phyloP scores from a whole-genome alignment of 352 stramenopile genomes.

The Phytophthora colocasiae region DNA sequence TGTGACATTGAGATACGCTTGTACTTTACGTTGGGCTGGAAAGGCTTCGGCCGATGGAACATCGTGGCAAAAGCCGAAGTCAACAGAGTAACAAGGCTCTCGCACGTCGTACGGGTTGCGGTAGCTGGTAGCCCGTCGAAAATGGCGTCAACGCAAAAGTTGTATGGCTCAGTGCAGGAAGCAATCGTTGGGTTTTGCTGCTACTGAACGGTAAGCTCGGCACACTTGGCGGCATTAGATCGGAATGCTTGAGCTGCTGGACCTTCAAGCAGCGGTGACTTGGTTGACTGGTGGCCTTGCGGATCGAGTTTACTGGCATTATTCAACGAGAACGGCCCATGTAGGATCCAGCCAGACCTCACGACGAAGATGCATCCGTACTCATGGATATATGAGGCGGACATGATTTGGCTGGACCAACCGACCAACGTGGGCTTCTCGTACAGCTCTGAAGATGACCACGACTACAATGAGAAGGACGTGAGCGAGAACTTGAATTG shows the following conservation, averaged over 20 bases:
- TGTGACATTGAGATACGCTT: slow-evolving; percentile 33
- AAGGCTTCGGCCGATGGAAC: slow-evolving; percentile 46
- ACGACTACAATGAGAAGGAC: slow-evolving; percentile 43
- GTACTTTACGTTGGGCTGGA: slow-evolving; percentile 51
- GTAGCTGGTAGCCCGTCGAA: slow-evolving; percentile 31
- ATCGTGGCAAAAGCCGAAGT: slow-evolving; percentile 44
- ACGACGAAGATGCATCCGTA: slow-evolving; percentile 50
- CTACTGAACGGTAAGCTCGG: slow-evolving; percentile 25
- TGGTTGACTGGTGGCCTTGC: slow-evolving; percentile 28
- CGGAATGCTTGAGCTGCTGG: slow-evolving; percentile 37
- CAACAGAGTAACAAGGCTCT: slow-evolving; percentile 40
- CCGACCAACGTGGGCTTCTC: slow-evolving; percentile 55
- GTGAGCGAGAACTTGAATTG: slow-evolving; percentile 54
- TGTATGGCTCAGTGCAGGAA: slow-evolving; percentile 37
- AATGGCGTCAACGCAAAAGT: slow-evolving; percentile 43
- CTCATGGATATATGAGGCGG: slow-evolving; percentile 56
- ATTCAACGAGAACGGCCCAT: slow-evolving; percentile 39
- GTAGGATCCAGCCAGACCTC: slow-evolving; percentile 35
- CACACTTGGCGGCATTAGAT: slow-evolving; percentile 33
- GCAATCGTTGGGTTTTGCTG: slow-evolving; percentile 24
- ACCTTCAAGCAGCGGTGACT: slow-evolving; percentile 44
- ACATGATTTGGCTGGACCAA: slow-evolving; percentile 72
- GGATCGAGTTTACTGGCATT: slow-evolving; percentile 57
- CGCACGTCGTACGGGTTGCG: slow-evolving; percentile 68
- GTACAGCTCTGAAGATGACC: slow-evolving; percentile 25